These are phyloP conservation scores for Ophiostoma montium DNA, from an alignment of 2,329 filamentous ascomycete species.

Conservation along the genomic window DNA sequence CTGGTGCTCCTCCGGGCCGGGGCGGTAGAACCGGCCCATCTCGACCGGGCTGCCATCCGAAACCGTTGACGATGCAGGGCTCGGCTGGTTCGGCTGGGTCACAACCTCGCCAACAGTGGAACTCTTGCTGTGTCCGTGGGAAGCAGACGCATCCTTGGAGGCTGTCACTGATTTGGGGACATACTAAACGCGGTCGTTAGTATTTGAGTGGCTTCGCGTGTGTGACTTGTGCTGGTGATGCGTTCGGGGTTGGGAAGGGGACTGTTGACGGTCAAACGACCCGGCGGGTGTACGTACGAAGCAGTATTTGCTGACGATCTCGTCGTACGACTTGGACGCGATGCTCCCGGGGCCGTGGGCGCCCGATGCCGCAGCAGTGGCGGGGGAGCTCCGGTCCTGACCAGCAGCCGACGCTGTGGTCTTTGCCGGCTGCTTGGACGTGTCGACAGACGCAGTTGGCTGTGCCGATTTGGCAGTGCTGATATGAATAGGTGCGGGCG, in stretches of 20 bases:
- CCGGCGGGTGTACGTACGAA: conserved; percentile 69
- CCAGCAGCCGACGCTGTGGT: neutral
- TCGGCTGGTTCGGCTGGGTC: conserved; percentile 19
- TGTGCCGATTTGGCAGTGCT: conserved; percentile 2
- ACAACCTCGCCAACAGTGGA: conserved; percentile 22
- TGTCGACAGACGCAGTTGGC: conserved; percentile 7
- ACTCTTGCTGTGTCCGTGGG: conserved; percentile 29
- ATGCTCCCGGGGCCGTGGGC: conserved; percentile 36
- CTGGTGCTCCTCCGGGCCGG: conserved; percentile 15
- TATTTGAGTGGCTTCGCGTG: conserved; percentile 1
- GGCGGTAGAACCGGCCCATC: conserved; percentile 16
- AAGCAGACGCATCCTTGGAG: conserved; percentile 32
- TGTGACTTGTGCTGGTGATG: conserved; percentile 25
- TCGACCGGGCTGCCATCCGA: conserved; percentile 25
- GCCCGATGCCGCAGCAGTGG: conserved; percentile 9
- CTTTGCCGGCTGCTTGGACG: conserved; percentile 10
- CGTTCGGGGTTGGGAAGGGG: conserved; percentile 9
- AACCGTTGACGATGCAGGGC: conserved; percentile 23
- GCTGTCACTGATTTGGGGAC: conserved; percentile 44
- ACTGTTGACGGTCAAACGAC: conserved; percentile 6
- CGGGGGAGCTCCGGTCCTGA: conserved; percentile 2
- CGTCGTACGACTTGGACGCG: conserved; percentile 82
- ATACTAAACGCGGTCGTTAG: conserved; percentile 33
- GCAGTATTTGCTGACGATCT: conserved; percentile 97
- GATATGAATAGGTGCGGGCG: neutral